Evolutionary conservation across 2,329 filamentous ascomycete species (phyloP).

Genomic region (Talaromyces rugulosus): DNA sequence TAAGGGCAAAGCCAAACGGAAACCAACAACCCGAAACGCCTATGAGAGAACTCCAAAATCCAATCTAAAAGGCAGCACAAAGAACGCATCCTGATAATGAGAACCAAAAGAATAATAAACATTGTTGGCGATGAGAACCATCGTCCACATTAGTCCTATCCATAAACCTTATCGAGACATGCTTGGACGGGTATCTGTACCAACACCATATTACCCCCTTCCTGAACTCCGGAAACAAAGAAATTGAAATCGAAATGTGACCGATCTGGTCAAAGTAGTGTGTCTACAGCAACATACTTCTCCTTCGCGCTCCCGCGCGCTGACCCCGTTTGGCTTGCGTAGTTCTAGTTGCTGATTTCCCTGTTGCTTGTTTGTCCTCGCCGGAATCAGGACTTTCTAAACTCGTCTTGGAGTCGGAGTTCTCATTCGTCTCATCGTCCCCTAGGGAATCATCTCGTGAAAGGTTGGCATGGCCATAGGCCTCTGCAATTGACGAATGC

Average conservation of each 20-base stretch:
- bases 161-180: background rate
- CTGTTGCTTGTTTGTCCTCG: background rate
- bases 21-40: conserved; percentile 39
- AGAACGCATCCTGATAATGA: background rate
- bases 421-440: background rate
- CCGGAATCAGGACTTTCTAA: background rate
- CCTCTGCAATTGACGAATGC: conserved; percentile 12
- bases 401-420: background rate
- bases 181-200: conserved; percentile 10
- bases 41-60: conserved; percentile 35
- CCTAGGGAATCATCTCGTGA: background rate
- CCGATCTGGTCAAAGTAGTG: background rate
- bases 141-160: background rate
- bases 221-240: background rate
- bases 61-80: background rate
- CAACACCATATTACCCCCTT: background rate
- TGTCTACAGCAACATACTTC: conserved; percentile 37
- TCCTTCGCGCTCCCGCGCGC: conserved; percentile 31
- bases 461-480: conserved; percentile 3
- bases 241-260: background rate
- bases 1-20: conserved; percentile 21
- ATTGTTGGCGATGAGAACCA: background rate
- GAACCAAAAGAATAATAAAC: conserved; percentile 1
- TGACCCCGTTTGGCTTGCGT: conserved; percentile 23
- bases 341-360: conserved; percentile 11